These are phyloP conservation scores for Davidsoniella neocaledoniae DNA, from an alignment of 2,329 filamentous ascomycete genomes.

Conservation along the genomic window DNA sequence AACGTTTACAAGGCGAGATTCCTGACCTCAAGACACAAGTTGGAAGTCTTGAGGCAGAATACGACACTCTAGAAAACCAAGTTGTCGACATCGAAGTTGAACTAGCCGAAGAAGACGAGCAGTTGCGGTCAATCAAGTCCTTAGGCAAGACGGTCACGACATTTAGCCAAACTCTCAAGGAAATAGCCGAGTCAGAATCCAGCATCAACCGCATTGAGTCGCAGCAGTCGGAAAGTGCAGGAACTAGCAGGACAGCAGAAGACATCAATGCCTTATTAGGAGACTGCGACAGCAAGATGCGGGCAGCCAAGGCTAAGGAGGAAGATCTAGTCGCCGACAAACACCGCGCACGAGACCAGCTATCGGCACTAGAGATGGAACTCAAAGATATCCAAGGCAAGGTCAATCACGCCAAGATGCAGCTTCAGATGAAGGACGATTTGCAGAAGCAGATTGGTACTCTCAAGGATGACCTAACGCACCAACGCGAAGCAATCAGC, in stretches of 20 bases:
- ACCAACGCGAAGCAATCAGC: conserved; percentile 54
- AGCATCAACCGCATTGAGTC: conserved; percentile 61
- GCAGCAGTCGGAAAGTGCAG: conserved; percentile 47
- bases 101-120: conserved; percentile 46
- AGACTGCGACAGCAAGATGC: conserved; percentile 47
- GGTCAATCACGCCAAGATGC: conserved; percentile 50
- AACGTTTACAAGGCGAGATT: conserved; percentile 53
- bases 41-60: conserved; percentile 42
- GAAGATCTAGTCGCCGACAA: conserved; percentile 50
- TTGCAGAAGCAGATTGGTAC: conserved; percentile 57
- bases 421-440: conserved; percentile 65
- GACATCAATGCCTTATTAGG: conserved; percentile 69
- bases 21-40: conserved; percentile 50
- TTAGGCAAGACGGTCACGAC: conserved; percentile 59
- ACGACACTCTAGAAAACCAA: conserved; percentile 39
- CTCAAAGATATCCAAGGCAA: conserved; percentile 58
- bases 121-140: conserved; percentile 56
- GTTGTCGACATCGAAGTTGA: conserved; percentile 51
- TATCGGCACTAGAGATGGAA: conserved; percentile 60
- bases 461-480: conserved; percentile 47
- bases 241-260: conserved; percentile 38
- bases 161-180: conserved; percentile 55
- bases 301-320: conserved; percentile 44
- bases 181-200: conserved; percentile 52
- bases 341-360: conserved; percentile 51